phyloP scores from a whole-genome alignment of 108 stramenopile genomes.

The Nitzschia putrida region DNA sequence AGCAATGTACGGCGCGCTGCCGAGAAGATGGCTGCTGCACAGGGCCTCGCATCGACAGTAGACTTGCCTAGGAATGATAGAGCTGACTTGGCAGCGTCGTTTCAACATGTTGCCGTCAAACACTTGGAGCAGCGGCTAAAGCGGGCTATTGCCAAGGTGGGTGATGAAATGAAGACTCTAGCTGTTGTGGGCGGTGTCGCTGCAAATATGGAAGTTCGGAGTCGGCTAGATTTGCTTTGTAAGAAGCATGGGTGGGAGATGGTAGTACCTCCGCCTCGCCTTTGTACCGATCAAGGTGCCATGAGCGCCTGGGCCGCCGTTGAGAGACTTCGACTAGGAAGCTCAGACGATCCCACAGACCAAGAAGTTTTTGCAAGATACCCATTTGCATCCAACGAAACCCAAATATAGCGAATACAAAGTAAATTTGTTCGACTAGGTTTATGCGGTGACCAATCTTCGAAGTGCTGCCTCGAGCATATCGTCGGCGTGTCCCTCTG shows the following conservation, averaged over 20 bases:
- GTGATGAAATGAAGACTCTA: slow-evolving; percentile 69
- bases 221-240: slow-evolving; percentile 65
- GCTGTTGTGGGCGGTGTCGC: slow-evolving; percentile 98
- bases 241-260: slow-evolving; percentile 68
- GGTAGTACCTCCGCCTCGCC: slow-evolving; percentile 86
- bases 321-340: slow-evolving; percentile 79
- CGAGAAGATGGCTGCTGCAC: slow-evolving; percentile 57
- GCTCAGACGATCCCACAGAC: slow-evolving; percentile 74
- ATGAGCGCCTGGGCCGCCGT: slow-evolving; percentile 96
- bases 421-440: slow-evolving; percentile 1
- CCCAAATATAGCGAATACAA: slow-evolving; percentile 4
- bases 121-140: slow-evolving; percentile 90
- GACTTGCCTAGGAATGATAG: slow-evolving; percentile 60
- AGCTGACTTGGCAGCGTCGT: slow-evolving; percentile 89
- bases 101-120: slow-evolving; percentile 90
- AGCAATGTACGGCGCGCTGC: slow-evolving; percentile 79
- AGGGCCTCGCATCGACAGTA: slow-evolving; percentile 50
- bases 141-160: slow-evolving; percentile 70
- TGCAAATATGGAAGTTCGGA: slow-evolving; percentile 88
- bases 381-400: slow-evolving; percentile 58
- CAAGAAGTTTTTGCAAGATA: slow-evolving; percentile 86
- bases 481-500: slow-evolving; percentile 38
- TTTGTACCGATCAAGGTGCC: slow-evolving; percentile 98
- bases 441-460: slow-evolving; percentile 54
- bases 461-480: slow-evolving; percentile 64